phyloP scores from a whole-genome alignment of 2,329 filamentous ascomycete species.

The Botrytis elliptica region DNA sequence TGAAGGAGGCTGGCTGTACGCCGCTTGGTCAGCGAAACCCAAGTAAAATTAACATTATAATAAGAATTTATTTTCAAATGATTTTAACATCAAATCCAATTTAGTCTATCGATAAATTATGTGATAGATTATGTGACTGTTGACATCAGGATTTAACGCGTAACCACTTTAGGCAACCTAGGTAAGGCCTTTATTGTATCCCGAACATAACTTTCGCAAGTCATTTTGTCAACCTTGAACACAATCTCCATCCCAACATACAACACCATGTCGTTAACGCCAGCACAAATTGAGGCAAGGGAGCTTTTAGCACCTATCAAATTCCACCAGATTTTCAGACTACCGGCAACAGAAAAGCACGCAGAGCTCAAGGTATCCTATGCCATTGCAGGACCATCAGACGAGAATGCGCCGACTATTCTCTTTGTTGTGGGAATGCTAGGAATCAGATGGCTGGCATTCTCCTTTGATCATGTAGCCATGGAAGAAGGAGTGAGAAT shows the following conservation, averaged over 20 bases:
- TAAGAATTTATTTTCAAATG: slow-evolving; percentile 9
- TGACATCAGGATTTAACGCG: neutral
- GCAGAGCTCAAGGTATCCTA: slow-evolving; percentile 33
- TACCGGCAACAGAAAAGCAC: slow-evolving; percentile 32
- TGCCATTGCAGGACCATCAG: slow-evolving; percentile 32
- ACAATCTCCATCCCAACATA: neutral
- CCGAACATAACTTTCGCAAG: neutral
- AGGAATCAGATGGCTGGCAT: slow-evolving; percentile 38
- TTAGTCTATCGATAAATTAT: neutral
- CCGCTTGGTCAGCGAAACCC: neutral
- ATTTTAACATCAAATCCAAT: neutral
- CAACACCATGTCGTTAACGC: neutral
- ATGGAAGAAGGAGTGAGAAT: slow-evolving; percentile 40
- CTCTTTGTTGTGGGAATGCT: slow-evolving; percentile 45
- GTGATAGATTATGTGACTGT: neutral
- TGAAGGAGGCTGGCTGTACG: neutral
- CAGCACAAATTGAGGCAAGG: slow-evolving; percentile 27
- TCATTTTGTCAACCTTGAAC: neutral
- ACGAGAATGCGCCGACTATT: slow-evolving; percentile 36
- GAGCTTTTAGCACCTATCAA: slow-evolving; percentile 26
- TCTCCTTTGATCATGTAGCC: slow-evolving; percentile 38
- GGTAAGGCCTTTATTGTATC: neutral
- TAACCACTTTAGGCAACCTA: neutral
- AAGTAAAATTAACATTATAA: slow-evolving; percentile 9
- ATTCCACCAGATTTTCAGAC: slow-evolving; percentile 33